These are phyloP conservation scores for Boletus reticulatus DNA, from an alignment of 768 basidiomycete genomes.

Conservation along the genomic window DNA sequence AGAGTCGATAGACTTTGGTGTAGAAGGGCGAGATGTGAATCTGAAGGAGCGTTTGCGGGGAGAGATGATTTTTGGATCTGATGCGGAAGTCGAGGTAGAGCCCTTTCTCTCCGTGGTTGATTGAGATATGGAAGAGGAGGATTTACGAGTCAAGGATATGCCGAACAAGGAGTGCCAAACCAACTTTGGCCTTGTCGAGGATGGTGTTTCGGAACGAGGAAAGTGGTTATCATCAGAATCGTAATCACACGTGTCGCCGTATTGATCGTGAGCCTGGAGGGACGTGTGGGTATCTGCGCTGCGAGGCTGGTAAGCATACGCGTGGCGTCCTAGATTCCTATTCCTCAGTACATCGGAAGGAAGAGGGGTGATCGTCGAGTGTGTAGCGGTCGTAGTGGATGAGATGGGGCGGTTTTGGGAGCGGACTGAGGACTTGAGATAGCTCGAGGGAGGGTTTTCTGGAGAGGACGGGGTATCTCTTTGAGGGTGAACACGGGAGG, in stretches of 20 bases:
- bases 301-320: slow-evolving; percentile 15
- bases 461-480: neutral
- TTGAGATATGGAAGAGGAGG: slow-evolving; percentile 18
- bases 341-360: slow-evolving; percentile 41
- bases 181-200: slow-evolving; percentile 24
- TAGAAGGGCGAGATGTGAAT: slow-evolving; percentile 28
- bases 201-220: slow-evolving; percentile 29
- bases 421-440: slow-evolving; percentile 43
- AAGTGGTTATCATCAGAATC: slow-evolving; percentile 21
- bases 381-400: slow-evolving; percentile 60
- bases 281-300: slow-evolving; percentile 12
- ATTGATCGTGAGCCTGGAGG: slow-evolving; percentile 13
- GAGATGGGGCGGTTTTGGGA: slow-evolving; percentile 61
- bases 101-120: slow-evolving; percentile 22
- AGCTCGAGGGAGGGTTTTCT: slow-evolving; percentile 19
- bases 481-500: too few species aligned
- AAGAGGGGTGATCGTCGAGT: slow-evolving; percentile 57
- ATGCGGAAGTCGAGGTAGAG: slow-evolving; percentile 24
- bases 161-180: slow-evolving; percentile 26
- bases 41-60: slow-evolving; percentile 33
- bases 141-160: slow-evolving; percentile 27
- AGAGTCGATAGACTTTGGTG: slow-evolving; percentile 26
- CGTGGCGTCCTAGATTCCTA: slow-evolving; percentile 16
- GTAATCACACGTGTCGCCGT: slow-evolving; percentile 5
- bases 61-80: slow-evolving; percentile 12